These are phyloP conservation scores for Lupinus albus DNA, from an alignment of 306 rosid genomes.

Conservation along the genomic window DNA sequence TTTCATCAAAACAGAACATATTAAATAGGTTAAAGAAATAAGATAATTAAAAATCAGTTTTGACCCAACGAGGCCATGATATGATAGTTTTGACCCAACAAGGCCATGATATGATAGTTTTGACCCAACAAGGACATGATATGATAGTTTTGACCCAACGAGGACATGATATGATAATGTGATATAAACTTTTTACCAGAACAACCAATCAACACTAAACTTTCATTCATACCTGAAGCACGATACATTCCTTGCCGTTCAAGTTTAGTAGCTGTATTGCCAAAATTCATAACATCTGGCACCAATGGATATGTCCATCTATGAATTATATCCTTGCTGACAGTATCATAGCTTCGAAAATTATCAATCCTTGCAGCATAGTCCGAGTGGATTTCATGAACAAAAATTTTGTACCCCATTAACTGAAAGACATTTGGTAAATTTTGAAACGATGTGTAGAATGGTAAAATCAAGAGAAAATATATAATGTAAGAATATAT, in stretches of 20 bases:
- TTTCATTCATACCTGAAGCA: slow-evolving; percentile 71
- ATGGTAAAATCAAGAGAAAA: slow-evolving; percentile 36
- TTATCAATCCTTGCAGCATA: slow-evolving; percentile 97
- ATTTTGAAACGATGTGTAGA: slow-evolving; percentile 36
- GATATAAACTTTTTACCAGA: slow-evolving; percentile 10
- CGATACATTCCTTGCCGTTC: slow-evolving; percentile 92
- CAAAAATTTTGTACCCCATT: slow-evolving; percentile 94
- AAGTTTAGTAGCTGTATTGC: slow-evolving; percentile 64
- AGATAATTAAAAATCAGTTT: slow-evolving; percentile 7
- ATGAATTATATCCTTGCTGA: slow-evolving; percentile 95
- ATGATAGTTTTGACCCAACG: slow-evolving; percentile 20
- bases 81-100: slow-evolving; percentile 21
- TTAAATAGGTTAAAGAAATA: neutral
- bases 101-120: slow-evolving; percentile 2
- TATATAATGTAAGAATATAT: slow-evolving; percentile 20
- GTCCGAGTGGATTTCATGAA: slow-evolving; percentile 86
- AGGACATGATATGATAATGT: neutral
- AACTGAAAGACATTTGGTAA: slow-evolving; percentile 62
- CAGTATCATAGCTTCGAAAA: slow-evolving; percentile 90
- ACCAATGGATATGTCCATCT: slow-evolving; percentile 98
- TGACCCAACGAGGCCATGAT: slow-evolving; percentile 9
- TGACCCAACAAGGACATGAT: slow-evolving; percentile 10
- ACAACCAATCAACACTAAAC: slow-evolving; percentile 9
- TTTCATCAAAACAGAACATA: slow-evolving; percentile 37
- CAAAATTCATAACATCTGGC: slow-evolving; percentile 85